These are phyloP conservation scores for Talaromyces sp. DNA, from an alignment of 2,329 filamentous ascomycete species.

Conservation along the genomic window DNA sequence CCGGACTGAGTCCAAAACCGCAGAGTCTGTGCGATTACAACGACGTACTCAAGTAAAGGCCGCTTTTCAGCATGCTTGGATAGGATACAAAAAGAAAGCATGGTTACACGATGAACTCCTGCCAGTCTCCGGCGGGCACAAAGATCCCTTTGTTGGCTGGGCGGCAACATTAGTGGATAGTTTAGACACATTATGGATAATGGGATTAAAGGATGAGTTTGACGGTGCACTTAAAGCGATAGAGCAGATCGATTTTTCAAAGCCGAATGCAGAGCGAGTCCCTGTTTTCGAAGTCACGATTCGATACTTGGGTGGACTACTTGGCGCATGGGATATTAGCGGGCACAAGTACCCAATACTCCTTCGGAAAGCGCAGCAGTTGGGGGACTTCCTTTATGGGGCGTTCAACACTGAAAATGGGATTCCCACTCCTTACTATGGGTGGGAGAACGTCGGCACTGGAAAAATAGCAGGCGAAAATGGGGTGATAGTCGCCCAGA, in stretches of 20 bases:
- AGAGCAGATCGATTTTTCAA: slow-evolving; percentile 68
- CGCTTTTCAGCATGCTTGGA: slow-evolving; percentile 71
- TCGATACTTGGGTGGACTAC: slow-evolving; percentile 74
- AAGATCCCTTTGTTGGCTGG: slow-evolving; percentile 82
- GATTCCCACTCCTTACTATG: slow-evolving; percentile 62
- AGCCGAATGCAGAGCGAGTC: slow-evolving; percentile 58
- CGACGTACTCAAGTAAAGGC: slow-evolving; percentile 51
- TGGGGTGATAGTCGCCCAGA: slow-evolving; percentile 27
- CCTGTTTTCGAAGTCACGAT: slow-evolving; percentile 85
- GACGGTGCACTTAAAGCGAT: slow-evolving; percentile 65
- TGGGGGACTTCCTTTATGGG: slow-evolving; percentile 70
- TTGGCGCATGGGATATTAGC: slow-evolving; percentile 78
- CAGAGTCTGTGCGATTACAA: slow-evolving; percentile 2
- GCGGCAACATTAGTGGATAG: slow-evolving; percentile 72
- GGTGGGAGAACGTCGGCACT: slow-evolving; percentile 25
- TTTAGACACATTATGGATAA: slow-evolving; percentile 78
- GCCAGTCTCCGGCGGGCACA: slow-evolving; percentile 60
- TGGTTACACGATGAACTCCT: slow-evolving; percentile 80
- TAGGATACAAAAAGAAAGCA: slow-evolving; percentile 70
- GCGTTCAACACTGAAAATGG: slow-evolving; percentile 85
- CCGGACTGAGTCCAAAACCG: background rate
- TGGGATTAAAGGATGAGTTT: slow-evolving; percentile 71
- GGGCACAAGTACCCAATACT: slow-evolving; percentile 60
- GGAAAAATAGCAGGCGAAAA: slow-evolving; percentile 23
- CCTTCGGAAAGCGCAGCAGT: slow-evolving; percentile 67